phyloP scores from a whole-genome alignment of 768 basidiomycete species.

The Boletus subparvulus region DNA sequence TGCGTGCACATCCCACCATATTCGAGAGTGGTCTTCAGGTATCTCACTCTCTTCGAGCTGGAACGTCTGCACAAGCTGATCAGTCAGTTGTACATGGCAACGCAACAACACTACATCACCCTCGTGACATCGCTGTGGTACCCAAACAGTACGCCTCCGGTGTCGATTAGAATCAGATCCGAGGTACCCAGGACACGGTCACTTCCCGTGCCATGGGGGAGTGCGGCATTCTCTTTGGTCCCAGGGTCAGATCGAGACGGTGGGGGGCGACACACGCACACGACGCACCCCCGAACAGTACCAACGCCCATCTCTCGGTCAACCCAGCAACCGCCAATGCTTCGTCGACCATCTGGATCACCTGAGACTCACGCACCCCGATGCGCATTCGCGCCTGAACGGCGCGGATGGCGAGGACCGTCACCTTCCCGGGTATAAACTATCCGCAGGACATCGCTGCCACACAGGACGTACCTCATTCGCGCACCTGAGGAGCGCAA shows the following conservation, averaged over 20 bases:
- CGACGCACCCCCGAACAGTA: constrained; percentile 74
- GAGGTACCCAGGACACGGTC: constrained; percentile 53
- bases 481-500: constrained; percentile 70
- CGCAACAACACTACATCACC: constrained; percentile 41
- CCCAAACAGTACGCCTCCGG: constrained; percentile 67
- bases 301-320: constrained; percentile 54
- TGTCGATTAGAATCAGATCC: constrained; percentile 77
- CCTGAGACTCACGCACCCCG: constrained; percentile 77
- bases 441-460: background rate
- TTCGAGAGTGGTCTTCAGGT: constrained; percentile 45
- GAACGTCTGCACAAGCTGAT: constrained; percentile 49
- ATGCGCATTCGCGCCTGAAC: constrained; percentile 59
- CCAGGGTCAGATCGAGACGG: background rate
- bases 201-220: constrained; percentile 80
- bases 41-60: constrained; percentile 59
- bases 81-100: background rate
- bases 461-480: constrained; percentile 58
- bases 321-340: constrained; percentile 63
- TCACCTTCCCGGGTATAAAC: constrained; percentile 52
- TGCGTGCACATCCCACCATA: constrained; percentile 65
- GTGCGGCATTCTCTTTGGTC: constrained; percentile 72
- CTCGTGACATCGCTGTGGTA: constrained; percentile 80
- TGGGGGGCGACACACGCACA: background rate
- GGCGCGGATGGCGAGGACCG: constrained; percentile 68
- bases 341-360: constrained; percentile 51